phyloP scores from a whole-genome alignment of 345 rosid genomes.

The Mallotus nudiflorus region DNA sequence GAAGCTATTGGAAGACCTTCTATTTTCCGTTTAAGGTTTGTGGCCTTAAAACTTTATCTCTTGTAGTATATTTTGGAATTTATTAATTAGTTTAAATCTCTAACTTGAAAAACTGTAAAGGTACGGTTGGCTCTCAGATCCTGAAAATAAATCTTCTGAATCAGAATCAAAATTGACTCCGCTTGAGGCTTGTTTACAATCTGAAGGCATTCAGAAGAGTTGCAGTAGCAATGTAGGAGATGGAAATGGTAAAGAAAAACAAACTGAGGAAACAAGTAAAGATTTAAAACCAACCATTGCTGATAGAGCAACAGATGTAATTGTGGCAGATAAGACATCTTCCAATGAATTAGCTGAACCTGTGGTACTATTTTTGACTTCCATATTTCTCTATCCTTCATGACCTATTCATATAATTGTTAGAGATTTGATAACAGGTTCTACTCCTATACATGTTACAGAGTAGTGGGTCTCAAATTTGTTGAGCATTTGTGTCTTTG shows the following conservation, averaged over 20 bases:
- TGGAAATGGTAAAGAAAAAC: slow-evolving; percentile 16
- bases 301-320: slow-evolving; percentile 32
- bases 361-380: slow-evolving; percentile 38
- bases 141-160: slow-evolving; percentile 25
- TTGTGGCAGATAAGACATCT: slow-evolving; percentile 31
- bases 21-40: slow-evolving; percentile 77
- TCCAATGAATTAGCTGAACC: slow-evolving; percentile 33
- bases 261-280: slow-evolving; percentile 29
- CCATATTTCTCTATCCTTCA: slow-evolving; percentile 8
- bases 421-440: too few species aligned
- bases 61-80: slow-evolving; percentile 8
- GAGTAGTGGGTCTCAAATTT: neutral
- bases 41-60: slow-evolving; percentile 8
- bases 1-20: slow-evolving; percentile 64
- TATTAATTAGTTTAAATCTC: neutral
- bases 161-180: slow-evolving; percentile 37
- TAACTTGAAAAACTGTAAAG: slow-evolving; percentile 41
- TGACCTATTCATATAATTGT: too few species aligned
- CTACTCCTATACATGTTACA: neutral
- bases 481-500: slow-evolving; percentile 1
- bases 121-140: slow-evolving; percentile 74
- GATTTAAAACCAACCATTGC: slow-evolving; percentile 26
- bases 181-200: slow-evolving; percentile 28
- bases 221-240: slow-evolving; percentile 16
- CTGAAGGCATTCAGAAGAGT: slow-evolving; percentile 32